Base-by-base conservation (phyloP, 2,329 filamentous ascomycete genomes). In the Colletotrichum noveboracense region DNA sequence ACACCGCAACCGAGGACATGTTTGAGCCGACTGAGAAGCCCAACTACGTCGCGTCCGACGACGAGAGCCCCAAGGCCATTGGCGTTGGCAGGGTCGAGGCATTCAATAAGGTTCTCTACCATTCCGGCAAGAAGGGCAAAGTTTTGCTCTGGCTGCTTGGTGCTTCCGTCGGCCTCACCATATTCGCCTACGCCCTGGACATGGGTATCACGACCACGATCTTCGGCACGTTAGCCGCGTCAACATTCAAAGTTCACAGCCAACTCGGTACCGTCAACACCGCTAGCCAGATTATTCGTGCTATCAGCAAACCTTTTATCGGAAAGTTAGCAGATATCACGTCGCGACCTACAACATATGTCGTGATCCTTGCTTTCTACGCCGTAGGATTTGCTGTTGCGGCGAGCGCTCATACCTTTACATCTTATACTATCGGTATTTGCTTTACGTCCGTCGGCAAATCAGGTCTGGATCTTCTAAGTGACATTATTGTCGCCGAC, bases 151-250 rank as follows among this genome's bases (percentile, higher is more conserved):
- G 83, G 82, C 56, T 68, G 5, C 78, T 85, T 8, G 83, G 78
- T 55, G 67, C 83, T 56, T 84, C 83, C 43, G 82, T 85, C 71
- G 81, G 82, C 21, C 74, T 84, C 61, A 84, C 82, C 77, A 81
- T 85, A 83, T 85, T 85, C 58, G 84, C 82, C 58, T 85, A 85
- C 58, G 84, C 84, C 5, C 83, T 85, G 34, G 84, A 85, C 77
- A 77, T 78, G 78, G 83, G 84, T 38, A 85, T 85, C 77, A 85
- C 84, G 5, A 78, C 79, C n/a, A 75, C 72, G 64, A 81, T 84
- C 71, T 85, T 85, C 72, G 80, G 71, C 55, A 82, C 82, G 21
- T 76, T 85, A 77, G 84, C 84, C 38, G 76, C 76, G 16, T 85
- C 84, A 5, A 83, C 80, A 2, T 85, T 85, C 71, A 79, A 79